Percentiles rank a stretch among this genome's conserved stretches.
These are phyloP conservation scores for Xerocomus nothofagi DNA, from an alignment of 1,284 basidiomycete genomes.

Conservation along the genomic window DNA sequence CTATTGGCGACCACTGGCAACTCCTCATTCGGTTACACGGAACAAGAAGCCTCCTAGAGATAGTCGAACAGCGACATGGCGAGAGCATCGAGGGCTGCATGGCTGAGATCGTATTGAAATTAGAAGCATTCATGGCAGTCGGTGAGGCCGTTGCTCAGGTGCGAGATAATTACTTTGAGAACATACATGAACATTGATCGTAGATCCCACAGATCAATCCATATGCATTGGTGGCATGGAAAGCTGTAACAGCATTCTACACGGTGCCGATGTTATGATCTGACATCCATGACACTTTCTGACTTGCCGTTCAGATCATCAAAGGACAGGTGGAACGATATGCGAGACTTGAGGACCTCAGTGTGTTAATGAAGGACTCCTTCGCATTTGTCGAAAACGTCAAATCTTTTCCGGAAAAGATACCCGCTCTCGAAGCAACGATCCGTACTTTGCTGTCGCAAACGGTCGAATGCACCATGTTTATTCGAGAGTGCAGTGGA, in stretches of 20 bases:
- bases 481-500: slow-evolving; percentile 35
- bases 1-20: slow-evolving; percentile 9
- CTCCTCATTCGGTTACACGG: slow-evolving; percentile 26
- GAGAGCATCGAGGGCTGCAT: slow-evolving; percentile 18
- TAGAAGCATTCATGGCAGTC: slow-evolving; percentile 27
- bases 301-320: slow-evolving; percentile 23
- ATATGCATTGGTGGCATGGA: slow-evolving; percentile 30
- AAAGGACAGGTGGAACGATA: slow-evolving; percentile 30
- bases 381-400: slow-evolving; percentile 36
- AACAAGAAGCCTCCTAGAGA: neutral
- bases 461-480: slow-evolving; percentile 37
- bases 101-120: slow-evolving; percentile 22
- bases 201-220: slow-evolving; percentile 21
- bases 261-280: slow-evolving; percentile 13
- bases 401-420: slow-evolving; percentile 28
- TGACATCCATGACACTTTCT: neutral
- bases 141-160: slow-evolving; percentile 28
- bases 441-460: slow-evolving; percentile 31
- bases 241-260: slow-evolving; percentile 26
- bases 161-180: neutral
- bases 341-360: slow-evolving; percentile 25
- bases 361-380: slow-evolving; percentile 28
- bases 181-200: neutral
- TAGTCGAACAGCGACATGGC: neutral
- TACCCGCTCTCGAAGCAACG: slow-evolving; percentile 29